Evolutionary conservation across 2,329 filamentous ascomycete genomes (phyloP).

Genomic region (Elsinoe batatas): DNA sequence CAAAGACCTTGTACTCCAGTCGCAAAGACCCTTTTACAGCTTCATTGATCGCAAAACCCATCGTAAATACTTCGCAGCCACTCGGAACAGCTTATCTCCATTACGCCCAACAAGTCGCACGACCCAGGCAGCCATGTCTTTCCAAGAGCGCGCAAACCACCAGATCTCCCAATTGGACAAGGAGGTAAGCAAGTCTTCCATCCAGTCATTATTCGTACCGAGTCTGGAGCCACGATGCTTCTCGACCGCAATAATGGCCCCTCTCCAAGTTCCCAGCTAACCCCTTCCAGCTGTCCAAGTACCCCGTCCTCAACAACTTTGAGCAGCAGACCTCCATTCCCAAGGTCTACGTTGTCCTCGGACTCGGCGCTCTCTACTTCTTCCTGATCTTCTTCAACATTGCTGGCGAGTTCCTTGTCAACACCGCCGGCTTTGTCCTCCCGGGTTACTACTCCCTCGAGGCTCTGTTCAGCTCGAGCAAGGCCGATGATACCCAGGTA

Average conservation of each 20-base stretch:
- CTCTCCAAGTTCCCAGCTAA: constrained; percentile 14
- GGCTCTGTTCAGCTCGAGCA: constrained; percentile 62
- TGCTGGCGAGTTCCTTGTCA: constrained; percentile 77
- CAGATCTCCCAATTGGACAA: constrained; percentile 72
- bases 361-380: constrained; percentile 69
- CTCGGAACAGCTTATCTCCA: constrained; percentile 9
- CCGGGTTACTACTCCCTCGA: constrained; percentile 76
- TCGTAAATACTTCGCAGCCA: neutral
- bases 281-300: constrained; percentile 63
- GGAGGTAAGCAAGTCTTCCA: constrained; percentile 50
- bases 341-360: constrained; percentile 76
- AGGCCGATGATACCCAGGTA: constrained; percentile 74
- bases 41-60: neutral
- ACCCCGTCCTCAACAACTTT: constrained; percentile 71
- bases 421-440: constrained; percentile 72
- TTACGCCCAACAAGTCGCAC: neutral
- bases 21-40: neutral
- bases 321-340: constrained; percentile 75
- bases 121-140: constrained; percentile 48
- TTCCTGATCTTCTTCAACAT: constrained; percentile 91
- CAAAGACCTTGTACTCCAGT: neutral
- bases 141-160: constrained; percentile 67
- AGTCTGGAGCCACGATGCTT: constrained; percentile 5
- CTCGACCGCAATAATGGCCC: neutral
- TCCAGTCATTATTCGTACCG: neutral